phyloP scores from a whole-genome alignment of 2,329 filamentous ascomycete genomes.

The Fusarium udum region DNA sequence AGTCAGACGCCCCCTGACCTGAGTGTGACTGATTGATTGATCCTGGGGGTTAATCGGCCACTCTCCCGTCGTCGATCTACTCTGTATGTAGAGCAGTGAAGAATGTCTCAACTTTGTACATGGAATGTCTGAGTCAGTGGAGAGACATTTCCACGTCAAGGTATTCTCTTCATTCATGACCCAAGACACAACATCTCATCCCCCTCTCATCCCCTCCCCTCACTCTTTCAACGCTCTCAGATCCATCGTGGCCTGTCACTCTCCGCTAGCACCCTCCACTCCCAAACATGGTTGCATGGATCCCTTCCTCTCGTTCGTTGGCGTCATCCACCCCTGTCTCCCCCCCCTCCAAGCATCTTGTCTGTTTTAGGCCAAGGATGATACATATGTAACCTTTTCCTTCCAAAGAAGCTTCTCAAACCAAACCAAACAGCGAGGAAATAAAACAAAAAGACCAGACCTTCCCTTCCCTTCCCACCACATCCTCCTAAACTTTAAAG shows the following conservation, averaged over 20 bases:
- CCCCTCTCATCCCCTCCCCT: not conserved
- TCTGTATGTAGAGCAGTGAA: not conserved
- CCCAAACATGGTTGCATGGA: conserved; percentile 1
- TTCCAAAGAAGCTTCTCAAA: conserved; percentile 20
- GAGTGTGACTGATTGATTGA: not conserved
- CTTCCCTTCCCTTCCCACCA: not conserved
- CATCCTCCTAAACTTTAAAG: conserved; percentile 2
- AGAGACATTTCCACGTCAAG: not conserved
- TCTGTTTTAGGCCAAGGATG: conserved; percentile 11
- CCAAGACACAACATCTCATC: not conserved
- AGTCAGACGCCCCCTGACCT: conserved; percentile 35
- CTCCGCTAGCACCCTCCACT: not conserved
- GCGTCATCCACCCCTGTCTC: conserved; percentile 14
- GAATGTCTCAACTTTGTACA: conserved; percentile 3
- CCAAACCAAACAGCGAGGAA: conserved; percentile 7
- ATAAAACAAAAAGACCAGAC: conserved; percentile 1
- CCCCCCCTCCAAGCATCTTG: not conserved
- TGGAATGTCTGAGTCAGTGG: not conserved
- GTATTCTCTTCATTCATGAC: conserved; percentile 15
- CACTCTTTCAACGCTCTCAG: not conserved
- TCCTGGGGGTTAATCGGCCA: conserved; percentile 29
- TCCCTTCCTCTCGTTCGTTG: conserved; percentile 8
- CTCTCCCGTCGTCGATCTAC: conserved; percentile 8
- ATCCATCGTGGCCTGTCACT: not conserved
- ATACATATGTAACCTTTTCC: not conserved